These are phyloP conservation scores for Aspergillus ustus DNA, from an alignment of 2,329 filamentous ascomycete genomes.

Conservation along the genomic window DNA sequence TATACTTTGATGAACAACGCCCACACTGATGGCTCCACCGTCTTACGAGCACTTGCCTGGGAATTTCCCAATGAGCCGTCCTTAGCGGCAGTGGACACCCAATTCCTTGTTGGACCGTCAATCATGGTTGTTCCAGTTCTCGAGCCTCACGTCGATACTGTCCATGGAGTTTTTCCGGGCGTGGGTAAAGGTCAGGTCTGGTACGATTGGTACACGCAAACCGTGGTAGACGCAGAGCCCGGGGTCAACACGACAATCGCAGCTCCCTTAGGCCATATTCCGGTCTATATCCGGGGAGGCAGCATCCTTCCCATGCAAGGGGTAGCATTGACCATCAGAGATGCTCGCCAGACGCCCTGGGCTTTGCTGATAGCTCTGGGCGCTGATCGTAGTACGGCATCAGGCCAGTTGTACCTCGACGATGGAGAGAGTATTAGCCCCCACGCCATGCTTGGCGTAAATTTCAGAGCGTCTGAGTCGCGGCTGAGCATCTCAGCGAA, in stretches of 20 bases:
- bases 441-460: conserved; percentile 59
- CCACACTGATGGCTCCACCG: conserved; percentile 68
- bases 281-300: conserved; percentile 72
- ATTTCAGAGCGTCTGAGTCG: conserved; percentile 36
- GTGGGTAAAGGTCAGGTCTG: conserved; percentile 64
- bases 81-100: conserved; percentile 68
- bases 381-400: conserved; percentile 55
- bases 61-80: conserved; percentile 74
- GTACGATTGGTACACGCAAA: conserved; percentile 81
- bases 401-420: conserved; percentile 71
- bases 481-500: conserved; percentile 54
- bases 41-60: conserved; percentile 75
- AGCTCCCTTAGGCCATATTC: conserved; percentile 70
- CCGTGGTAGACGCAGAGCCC: conserved; percentile 55
- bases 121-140: conserved; percentile 72
- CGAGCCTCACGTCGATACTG: conserved; percentile 62
- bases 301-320: conserved; percentile 70
- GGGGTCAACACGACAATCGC: conserved; percentile 64
- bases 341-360: conserved; percentile 68
- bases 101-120: conserved; percentile 72
- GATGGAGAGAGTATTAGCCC: conserved; percentile 71
- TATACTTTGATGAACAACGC: conserved; percentile 74
- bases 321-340: conserved; percentile 68
- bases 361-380: conserved; percentile 67
- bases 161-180: conserved; percentile 73